Evolutionary conservation across 805 yeast genomes (phyloP), one percentile per base, ranked within the genome.

Genomic region (Hermanozyma aechmeae): DNA sequence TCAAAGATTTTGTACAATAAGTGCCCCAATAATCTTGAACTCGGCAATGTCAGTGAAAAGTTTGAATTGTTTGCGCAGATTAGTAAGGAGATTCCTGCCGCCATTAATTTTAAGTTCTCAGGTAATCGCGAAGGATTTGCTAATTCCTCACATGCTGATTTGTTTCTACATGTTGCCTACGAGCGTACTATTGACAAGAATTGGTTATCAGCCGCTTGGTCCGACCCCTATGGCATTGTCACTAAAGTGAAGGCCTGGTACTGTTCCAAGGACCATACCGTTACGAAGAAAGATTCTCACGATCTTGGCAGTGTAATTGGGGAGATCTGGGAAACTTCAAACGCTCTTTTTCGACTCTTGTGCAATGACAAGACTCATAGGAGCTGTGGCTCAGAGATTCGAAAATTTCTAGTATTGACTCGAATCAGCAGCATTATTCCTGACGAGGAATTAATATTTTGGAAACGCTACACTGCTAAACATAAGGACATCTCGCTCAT

Each of bases 151-250:
- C 45, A 66, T n/a, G 81, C 79, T 35, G 95, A 86, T 43, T 63
- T 82, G 1, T 82, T 75, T 42, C 61, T 89, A 14, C 97, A 92
- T 48, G 64, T 92, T 8, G 85, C 95, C 1, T 89, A 87, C 44
- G 84, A 85, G 17, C 53, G 94, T 29, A 79, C 95, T 0, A 61
- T 71, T 3, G 95, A 87, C 50, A 76, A 75, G 35, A 74, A 73
- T 31, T 89, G 96, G 95, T 65, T 85, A 25, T 73, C 77, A 14
- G 93, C 84, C 0, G 79, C 93, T 1, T 85, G 96, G 93, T 67
- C 92, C 0, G 95, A 89, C 45, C 89, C 87, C 27, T 68, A 70
- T 48, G 95, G 95, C 0, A 61, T 63, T 3, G 64, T 73, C 9
- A 70, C 76, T 12, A 65, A 63, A 26, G 68, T 77, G 0, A 77